These are phyloP conservation scores for Russula olivacea DNA, from an alignment of 768 basidiomycete genomes.

Conservation along the genomic window DNA sequence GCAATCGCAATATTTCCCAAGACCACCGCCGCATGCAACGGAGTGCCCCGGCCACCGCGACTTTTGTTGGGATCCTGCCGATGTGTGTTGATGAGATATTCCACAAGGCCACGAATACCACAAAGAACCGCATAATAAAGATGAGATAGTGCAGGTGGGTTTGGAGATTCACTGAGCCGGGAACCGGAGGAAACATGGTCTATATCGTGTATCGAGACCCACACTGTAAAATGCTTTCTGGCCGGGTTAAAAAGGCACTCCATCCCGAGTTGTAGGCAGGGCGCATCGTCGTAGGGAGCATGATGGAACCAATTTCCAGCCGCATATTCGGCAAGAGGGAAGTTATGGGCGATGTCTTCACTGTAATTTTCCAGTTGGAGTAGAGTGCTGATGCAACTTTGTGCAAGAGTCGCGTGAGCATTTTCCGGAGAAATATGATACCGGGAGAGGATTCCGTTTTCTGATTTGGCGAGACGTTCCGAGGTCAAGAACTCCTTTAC, in stretches of 20 bases:
- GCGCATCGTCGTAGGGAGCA: neutral
- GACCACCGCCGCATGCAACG: neutral
- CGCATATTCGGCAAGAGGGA: slow-evolving; percentile 1
- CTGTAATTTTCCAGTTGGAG: neutral
- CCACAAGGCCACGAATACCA: neutral
- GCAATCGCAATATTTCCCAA: neutral
- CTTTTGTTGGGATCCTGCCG: neutral
- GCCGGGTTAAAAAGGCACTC: neutral
- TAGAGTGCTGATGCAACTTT: neutral
- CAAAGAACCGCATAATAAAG: neutral
- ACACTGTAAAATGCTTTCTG: neutral
- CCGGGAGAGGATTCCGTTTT: neutral
- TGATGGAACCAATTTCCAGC: neutral
- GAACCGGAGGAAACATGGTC: neutral
- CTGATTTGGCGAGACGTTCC: neutral
- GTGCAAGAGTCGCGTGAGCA: neutral
- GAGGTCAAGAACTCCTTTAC: neutral
- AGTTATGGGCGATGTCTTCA: neutral
- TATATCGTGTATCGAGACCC: neutral
- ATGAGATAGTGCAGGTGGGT: neutral
- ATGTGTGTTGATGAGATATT: neutral
- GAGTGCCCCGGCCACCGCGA: neutral
- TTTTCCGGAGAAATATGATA: neutral
- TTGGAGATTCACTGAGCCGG: no score
- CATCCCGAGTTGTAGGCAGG: neutral